These are phyloP conservation scores for Cryphonectria nitschkei DNA, from an alignment of 2,329 filamentous ascomycete species.

Conservation along the genomic window DNA sequence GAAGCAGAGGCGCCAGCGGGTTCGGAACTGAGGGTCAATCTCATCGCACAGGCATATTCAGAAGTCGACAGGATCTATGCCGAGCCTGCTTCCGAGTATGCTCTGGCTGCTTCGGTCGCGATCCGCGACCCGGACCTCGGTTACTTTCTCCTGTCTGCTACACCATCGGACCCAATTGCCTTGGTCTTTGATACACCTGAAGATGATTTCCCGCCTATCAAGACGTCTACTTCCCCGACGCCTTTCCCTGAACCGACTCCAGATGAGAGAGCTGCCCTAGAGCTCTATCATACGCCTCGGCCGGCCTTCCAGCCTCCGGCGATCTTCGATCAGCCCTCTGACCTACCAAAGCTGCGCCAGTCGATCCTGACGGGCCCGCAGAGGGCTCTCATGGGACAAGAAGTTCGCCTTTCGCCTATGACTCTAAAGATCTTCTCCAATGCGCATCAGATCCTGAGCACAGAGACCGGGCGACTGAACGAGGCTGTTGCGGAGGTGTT, in stretches of 20 bases:
- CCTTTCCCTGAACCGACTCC: conserved; percentile 46
- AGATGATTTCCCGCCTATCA: conserved; percentile 43
- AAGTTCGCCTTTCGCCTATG: conserved; percentile 70
- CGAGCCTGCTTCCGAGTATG: conserved; percentile 51
- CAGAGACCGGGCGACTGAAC: conserved; percentile 71
- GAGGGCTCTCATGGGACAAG: conserved; percentile 65
- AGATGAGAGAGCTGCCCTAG: conserved; percentile 41
- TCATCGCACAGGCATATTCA: conserved; percentile 61
- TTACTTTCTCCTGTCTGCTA: conserved; percentile 65
- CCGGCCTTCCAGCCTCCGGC: conserved; percentile 68
- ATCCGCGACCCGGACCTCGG: conserved; percentile 66
- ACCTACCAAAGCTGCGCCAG: conserved; percentile 49
- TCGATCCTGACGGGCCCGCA: conserved; percentile 62
- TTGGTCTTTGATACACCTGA: conserved; percentile 65
- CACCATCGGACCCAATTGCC: conserved; percentile 59
- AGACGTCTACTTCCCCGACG: conserved; percentile 40
- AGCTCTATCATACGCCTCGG: conserved; percentile 64
- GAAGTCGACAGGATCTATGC: conserved; percentile 61
- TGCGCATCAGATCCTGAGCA: conserved; percentile 70
- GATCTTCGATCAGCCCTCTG: conserved; percentile 52
- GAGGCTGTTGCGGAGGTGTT: conserved; percentile 75
- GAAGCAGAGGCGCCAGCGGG: conserved; percentile 59
- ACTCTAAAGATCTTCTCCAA: conserved; percentile 74
- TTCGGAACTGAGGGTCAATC: conserved; percentile 63
- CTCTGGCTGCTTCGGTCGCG: conserved; percentile 57